Conservation (phyloP, 2,329 filamentous ascomycete species). For the Diaporthe sp. region DNA sequence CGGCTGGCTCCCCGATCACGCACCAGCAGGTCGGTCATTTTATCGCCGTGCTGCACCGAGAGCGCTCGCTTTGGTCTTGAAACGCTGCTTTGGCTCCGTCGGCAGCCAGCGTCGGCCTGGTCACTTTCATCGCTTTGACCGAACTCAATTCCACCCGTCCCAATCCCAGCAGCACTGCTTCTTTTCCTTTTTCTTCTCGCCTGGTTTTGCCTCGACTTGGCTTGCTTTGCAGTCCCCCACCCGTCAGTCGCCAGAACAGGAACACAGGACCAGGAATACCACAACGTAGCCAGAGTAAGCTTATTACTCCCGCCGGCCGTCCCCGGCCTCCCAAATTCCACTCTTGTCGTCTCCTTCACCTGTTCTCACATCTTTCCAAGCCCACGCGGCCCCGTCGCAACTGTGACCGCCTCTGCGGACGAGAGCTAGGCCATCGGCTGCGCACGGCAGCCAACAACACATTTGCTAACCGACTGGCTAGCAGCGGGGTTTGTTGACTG, state of each 20-base stretch:
- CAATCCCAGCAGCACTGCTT: constrained; percentile 9
- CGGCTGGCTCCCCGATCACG: neutral
- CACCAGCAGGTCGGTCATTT: neutral
- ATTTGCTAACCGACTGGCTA: neutral
- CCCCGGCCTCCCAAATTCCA: neutral
- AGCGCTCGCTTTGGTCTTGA: constrained; percentile 14
- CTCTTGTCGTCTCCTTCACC: neutral
- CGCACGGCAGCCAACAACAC: neutral
- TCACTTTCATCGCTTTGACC: constrained; percentile 30
- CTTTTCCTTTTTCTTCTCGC: neutral
- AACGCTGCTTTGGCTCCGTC: constrained; percentile 23
- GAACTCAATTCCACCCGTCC: constrained; percentile 28
- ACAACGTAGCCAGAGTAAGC: constrained; percentile 11
- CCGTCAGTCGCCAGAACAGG: neutral
- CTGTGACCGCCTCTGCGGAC: neutral
- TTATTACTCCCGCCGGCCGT: constrained; percentile 15
- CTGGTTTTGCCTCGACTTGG: neutral
- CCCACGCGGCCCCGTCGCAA: neutral
- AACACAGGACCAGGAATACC: neutral
- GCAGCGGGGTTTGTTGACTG: neutral
- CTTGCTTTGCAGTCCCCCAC: constrained; percentile 16
- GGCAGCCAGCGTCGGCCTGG: constrained; percentile 19
- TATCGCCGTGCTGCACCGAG: neutral
- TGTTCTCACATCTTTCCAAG: neutral
- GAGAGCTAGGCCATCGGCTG: neutral